Base-by-base conservation (phyloP, 768 basidiomycete species). In the Exidia glandulosa region DNA sequence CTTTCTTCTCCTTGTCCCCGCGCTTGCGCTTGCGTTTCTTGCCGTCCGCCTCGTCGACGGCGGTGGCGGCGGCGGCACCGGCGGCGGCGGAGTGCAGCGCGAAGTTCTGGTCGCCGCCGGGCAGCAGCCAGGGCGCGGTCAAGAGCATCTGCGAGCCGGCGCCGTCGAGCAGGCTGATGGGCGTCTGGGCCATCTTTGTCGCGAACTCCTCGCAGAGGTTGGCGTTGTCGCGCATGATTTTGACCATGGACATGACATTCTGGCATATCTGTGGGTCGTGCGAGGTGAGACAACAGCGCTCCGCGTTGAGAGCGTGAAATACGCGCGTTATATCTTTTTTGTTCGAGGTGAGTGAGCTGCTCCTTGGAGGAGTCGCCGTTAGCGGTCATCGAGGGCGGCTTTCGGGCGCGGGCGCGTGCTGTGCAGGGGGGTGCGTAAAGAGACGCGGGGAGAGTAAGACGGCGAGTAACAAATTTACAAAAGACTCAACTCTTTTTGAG, bases 181-280 rank as follows among this genome's bases (percentile, higher is more conserved):
- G n/a, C 54, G 54, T 57, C 27, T 47, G 74, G 45, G 74, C 70
- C 56, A 84, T 72, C 32, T 79, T 68, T 52, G 74, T 76, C 10
- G 82, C 79, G 66, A 85, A 86, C 31, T 77, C 70, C 45, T 89
- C 87, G 16, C 83, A 82, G 47, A 83, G 67, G 56, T 74, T 74
- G 3, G 85, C 84, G 57, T 81, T 83, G 61, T 80, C 77, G 62
- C 83, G 81, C 81, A 90, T 78, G 36, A 32, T 25, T n/a, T 32
- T 16, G 32, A n/a, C 37, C n/a, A 47, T 48, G 2, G 29, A 16
- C 41, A 29, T 41, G 41, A 7, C 23, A 36, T 30, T 27, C 34
- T 45, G 16, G 9, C 4, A 45, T 19, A 37, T 23, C 50, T 54
- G 30, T 3, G 41, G 23, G 41, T 10, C 19, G 7, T 14, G 9